Percentiles rank a stretch among this genome's conserved stretches.
phyloP scores from a whole-genome alignment of 768 basidiomycete species.

The Boletus reticulatus region DNA sequence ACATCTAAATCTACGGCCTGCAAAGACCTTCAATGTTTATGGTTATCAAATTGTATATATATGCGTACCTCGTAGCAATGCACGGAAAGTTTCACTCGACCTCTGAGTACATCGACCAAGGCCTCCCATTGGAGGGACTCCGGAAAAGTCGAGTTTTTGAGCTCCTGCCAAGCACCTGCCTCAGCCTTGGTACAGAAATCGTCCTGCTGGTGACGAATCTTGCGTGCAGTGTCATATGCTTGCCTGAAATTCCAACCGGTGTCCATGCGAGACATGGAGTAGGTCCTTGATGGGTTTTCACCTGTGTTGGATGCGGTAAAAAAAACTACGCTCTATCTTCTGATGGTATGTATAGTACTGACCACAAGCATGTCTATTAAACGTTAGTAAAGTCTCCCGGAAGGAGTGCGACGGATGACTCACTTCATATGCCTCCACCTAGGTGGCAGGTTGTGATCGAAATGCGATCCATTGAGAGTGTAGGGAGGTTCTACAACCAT shows the following conservation, averaged over 20 bases:
- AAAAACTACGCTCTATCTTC: not conserved
- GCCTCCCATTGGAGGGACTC: conserved; percentile 75
- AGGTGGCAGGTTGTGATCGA: conserved; percentile 18
- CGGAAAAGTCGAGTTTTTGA: conserved; percentile 42
- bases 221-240: conserved; percentile 75
- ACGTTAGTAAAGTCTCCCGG: not conserved
- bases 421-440: conserved; percentile 32
- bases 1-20: conserved; percentile 70
- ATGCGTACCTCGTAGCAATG: conserved; percentile 38
- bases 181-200: conserved; percentile 65
- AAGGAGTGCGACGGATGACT: not conserved
- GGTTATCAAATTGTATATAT: not conserved
- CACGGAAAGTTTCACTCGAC: conserved; percentile 54
- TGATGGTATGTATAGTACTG: conserved; percentile 24
- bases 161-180: conserved; percentile 37
- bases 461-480: conserved; percentile 30
- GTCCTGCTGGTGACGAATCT: conserved; percentile 68
- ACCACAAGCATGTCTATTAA: conserved; percentile 38
- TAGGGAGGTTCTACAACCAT: conserved; percentile 53
- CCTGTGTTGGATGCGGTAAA: conserved; percentile 10
- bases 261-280: conserved; percentile 69
- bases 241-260: conserved; percentile 72
- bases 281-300: conserved; percentile 35
- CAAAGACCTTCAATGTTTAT: not conserved
- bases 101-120: conserved; percentile 73